These are phyloP conservation scores for Pontederia paniculata DNA, from an alignment of 176 grass and related monocot species.

Conservation along the genomic window DNA sequence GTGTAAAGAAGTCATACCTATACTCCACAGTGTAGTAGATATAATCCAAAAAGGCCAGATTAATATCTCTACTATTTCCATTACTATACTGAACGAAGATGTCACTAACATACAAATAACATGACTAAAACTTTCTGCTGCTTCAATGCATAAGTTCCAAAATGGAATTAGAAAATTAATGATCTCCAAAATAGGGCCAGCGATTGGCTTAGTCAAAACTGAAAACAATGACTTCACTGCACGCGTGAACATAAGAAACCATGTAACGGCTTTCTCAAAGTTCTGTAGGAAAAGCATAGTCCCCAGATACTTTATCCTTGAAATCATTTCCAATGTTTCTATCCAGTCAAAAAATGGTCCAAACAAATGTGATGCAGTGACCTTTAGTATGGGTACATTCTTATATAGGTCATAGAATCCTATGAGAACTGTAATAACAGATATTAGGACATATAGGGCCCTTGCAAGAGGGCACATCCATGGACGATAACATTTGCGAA, in stretches of 20 bases:
- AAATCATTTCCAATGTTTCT: conserved; percentile 98
- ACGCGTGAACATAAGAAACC: conserved; percentile 62
- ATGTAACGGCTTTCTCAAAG: conserved; percentile 72
- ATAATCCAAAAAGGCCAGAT: conserved; percentile 76
- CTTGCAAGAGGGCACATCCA: conserved; percentile 96
- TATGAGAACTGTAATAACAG: conserved; percentile 79
- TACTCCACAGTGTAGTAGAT: conserved; percentile 39
- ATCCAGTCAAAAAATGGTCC: conserved; percentile 97
- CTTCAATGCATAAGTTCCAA: conserved; percentile 61
- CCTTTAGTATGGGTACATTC: conserved; percentile 93
- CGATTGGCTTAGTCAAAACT: conserved; percentile 66
- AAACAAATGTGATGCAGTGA: conserved; percentile 82
- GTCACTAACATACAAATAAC: conserved; percentile 36
- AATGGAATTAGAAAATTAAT: conserved; percentile 60
- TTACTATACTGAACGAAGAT: conserved; percentile 49
- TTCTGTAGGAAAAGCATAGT: conserved; percentile 98
- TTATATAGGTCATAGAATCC: conserved; percentile 99
- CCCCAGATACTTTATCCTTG: conserved; percentile 82
- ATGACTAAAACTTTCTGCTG: conserved; percentile 41
- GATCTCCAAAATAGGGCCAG: conserved; percentile 69
- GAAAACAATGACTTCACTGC: conserved; percentile 54
- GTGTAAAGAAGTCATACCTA: conserved; percentile 36
- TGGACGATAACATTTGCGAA: conserved; percentile 91
- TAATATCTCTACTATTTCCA: conserved; percentile 41
- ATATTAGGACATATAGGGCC: conserved; percentile 81